These are phyloP conservation scores for Talaromyces atroroseus DNA, from an alignment of 2,329 filamentous ascomycete species.

Conservation along the genomic window DNA sequence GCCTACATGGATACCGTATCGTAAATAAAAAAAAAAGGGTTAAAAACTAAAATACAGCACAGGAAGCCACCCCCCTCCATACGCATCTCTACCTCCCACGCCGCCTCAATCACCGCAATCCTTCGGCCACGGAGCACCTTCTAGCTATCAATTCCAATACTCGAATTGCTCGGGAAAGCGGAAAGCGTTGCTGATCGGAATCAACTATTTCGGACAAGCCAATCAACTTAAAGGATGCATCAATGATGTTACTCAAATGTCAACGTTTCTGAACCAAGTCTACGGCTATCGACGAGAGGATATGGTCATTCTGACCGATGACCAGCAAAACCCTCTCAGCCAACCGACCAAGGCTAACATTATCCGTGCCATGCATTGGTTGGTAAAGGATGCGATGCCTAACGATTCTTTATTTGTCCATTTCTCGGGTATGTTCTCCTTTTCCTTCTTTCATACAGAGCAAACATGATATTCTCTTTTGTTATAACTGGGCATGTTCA, in stretches of 20 bases:
- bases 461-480: not conserved
- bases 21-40: too few relatives aligned
- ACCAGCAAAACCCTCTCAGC: constrained; percentile 95
- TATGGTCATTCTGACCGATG: constrained; percentile 94
- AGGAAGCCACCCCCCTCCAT: constrained; percentile 8
- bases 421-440: constrained; percentile 66
- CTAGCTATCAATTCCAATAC: constrained; percentile 82
- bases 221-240: constrained; percentile 88
- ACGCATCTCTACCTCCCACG: constrained; percentile 5
- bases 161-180: constrained; percentile 81
- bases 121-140: constrained; percentile 75
- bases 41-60: not conserved
- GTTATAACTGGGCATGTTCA: too few relatives aligned
- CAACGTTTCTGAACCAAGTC: constrained; percentile 73
- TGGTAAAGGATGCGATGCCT: constrained; percentile 87
- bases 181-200: constrained; percentile 86
- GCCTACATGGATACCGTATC: too few relatives aligned
- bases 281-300: constrained; percentile 92
- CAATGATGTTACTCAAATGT: constrained; percentile 98
- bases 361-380: constrained; percentile 91
- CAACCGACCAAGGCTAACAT: constrained; percentile 95
- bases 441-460: not conserved
- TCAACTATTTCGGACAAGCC: constrained; percentile 91
- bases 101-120: constrained; percentile 55
- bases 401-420: constrained; percentile 97